A percentile compares a stretch with the other conserved stretches of the same genome.
phyloP scores from a whole-genome alignment of 768 basidiomycete genomes.

The Botryobasidium botryosum region DNA sequence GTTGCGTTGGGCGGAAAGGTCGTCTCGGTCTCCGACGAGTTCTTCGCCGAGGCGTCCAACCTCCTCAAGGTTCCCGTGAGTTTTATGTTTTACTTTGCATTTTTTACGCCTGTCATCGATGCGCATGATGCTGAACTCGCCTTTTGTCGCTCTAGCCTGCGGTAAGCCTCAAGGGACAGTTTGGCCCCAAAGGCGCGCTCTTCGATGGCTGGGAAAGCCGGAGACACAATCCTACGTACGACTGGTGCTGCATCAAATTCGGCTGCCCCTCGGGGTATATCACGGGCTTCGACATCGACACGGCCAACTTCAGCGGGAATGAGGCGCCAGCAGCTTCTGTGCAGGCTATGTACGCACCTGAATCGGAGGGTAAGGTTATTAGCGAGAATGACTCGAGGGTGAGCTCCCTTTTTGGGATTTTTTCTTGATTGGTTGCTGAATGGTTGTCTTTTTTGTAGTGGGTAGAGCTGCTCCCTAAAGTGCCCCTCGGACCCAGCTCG shows the following conservation, averaged over 20 bases:
- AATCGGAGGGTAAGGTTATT: conserved; percentile 37
- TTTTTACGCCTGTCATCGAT: neutral
- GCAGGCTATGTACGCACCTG: conserved; percentile 31
- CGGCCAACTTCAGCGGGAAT: conserved; percentile 89
- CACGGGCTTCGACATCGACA: conserved; percentile 83
- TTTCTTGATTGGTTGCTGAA: neutral
- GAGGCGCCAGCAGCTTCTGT: conserved; percentile 75
- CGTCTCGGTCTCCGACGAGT: conserved; percentile 76
- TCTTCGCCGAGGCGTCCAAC: conserved; percentile 79
- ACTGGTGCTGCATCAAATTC: conserved; percentile 89
- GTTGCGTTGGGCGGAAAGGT: conserved; percentile 65
- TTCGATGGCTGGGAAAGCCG: conserved; percentile 91
- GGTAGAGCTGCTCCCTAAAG: conserved; percentile 60
- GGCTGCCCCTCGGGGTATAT: conserved; percentile 53
- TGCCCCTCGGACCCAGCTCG: conserved; percentile 64
- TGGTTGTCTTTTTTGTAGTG: conserved; percentile 32
- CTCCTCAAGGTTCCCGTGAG: conserved; percentile 67
- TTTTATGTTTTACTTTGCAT: conserved; percentile 1
- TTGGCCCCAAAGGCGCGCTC: conserved; percentile 87
- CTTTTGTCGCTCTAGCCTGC: conserved; percentile 41
- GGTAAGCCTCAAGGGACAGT: conserved; percentile 83
- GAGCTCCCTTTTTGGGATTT: no score
- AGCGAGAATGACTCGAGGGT: no score
- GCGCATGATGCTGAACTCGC: neutral
- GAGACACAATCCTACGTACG: conserved; percentile 72